A percentile compares a stretch with the other conserved stretches of the same genome.
phyloP scores from a whole-genome alignment of 2,329 filamentous ascomycete species.

The Diplocarpon mali region DNA sequence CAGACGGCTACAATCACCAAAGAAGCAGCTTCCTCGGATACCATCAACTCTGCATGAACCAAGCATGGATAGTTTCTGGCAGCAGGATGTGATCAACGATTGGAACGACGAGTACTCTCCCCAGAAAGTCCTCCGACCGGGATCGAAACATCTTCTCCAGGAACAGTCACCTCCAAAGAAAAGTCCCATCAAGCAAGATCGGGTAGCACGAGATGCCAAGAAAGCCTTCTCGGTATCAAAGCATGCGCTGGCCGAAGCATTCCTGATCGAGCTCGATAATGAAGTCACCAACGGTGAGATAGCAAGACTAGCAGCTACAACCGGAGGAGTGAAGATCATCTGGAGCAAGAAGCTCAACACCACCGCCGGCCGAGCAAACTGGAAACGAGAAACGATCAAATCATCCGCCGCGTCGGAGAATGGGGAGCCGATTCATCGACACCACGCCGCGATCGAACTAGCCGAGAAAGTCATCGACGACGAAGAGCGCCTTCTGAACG shows the following conservation, averaged over 20 bases:
- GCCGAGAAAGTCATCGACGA: conserved; percentile 79
- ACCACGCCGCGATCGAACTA: conserved; percentile 73
- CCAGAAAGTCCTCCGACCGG: conserved; percentile 30
- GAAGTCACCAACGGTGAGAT: conserved; percentile 52
- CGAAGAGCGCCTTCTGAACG: conserved; percentile 69
- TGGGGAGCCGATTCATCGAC: conserved; percentile 28
- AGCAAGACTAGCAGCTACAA: conserved; percentile 42
- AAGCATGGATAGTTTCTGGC: conserved; percentile 49
- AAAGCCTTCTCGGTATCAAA: conserved; percentile 50
- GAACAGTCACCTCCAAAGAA: conserved; percentile 18
- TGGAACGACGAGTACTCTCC: conserved; percentile 55
- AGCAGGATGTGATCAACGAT: conserved; percentile 44
- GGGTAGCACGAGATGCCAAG: conserved; percentile 33
- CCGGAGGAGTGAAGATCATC: conserved; percentile 58
- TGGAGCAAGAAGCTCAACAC: conserved; percentile 75
- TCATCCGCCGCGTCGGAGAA: conserved; percentile 11
- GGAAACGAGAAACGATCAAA: conserved; percentile 49
- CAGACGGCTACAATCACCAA: conserved; percentile 19
- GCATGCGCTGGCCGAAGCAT: conserved; percentile 48
- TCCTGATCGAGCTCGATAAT: conserved; percentile 58
- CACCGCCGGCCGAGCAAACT: conserved; percentile 66
- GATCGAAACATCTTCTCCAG: conserved; percentile 8
- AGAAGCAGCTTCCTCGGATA: conserved; percentile 30
- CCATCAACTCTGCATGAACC: conserved; percentile 43
- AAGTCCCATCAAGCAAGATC: conserved; percentile 27